Evolutionary conservation across 176 grass and related monocot genomes (phyloP), one percentile per base, ranked within the genome.

Genomic region (Sorghum bicolor): DNA sequence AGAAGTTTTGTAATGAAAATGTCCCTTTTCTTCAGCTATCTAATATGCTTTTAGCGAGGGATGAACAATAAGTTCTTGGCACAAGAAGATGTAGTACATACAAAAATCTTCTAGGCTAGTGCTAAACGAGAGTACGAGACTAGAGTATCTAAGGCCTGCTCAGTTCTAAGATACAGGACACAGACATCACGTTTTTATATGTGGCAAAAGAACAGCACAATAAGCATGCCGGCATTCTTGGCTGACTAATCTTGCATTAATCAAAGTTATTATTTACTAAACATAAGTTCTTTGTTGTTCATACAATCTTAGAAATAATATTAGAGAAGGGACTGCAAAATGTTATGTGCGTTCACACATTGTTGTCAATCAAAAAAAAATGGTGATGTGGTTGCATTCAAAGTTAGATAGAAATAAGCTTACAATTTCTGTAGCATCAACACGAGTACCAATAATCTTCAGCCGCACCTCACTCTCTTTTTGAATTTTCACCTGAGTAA

Each of bases 341-440:
- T 58, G 5, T 57, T 57, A 1, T 53, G 17, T 5, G 48, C 20
- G 9, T 58, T 58, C 22, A 58, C n/a, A 61, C 10, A 26, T 5
- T 61, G 10, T 4, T 26, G n/a, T 10, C 10, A 1, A 15, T 7
- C 0, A 36, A 36, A 34, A 36, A 36, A 31, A 31, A 31, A 37
- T n/a, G 6, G 57, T 5, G n/a, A 61, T 61, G 33, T 19, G 12
- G 26, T 55, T 20, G 24, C 22, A 77, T 53, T 24, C 24, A 1
- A 84, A 43, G 28, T 64, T 48, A 83, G 3, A 86, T 4, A 38
- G 50, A 39, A 80, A 76, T 41, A 16, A 40, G 79, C 93, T 82
- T 92, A 99, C 96, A 84, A 94, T 99, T 89, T 99, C 96, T 83
- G 93, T 94, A 25, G 96, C 96, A 87, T 99, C 96, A 69, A 99